Base-by-base conservation (phyloP, 164 flowering plant species). In the Berberis vulgaris region DNA sequence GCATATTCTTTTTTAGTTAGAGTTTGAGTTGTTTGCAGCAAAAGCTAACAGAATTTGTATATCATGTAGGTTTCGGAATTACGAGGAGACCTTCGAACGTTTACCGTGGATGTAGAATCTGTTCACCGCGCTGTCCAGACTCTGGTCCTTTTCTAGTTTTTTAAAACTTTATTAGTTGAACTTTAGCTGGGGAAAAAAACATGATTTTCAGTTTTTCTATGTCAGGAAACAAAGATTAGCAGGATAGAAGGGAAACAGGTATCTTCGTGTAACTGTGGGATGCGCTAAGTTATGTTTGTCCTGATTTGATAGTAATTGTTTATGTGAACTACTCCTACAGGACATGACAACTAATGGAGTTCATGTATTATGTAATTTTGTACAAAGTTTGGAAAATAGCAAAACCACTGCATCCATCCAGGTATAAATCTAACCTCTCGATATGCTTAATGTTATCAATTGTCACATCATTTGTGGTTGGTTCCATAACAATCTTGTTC, bases 191-290 rank as follows among this genome's bases (percentile, higher is more conserved):
- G 44, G 60, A 59, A 49, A 54, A 54, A 61, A 55, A 49, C 45
- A 49, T 76, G 42, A 68, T 59, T 49, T 40, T 39, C 10, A 42
- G 49, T 39, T 71, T 72, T 54, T 56, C n/a, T 26, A 44, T 2
- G 71, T 12, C 86, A 91, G 96, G 93, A 83, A 66, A 73, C 72
- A 50, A 88, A 80, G 74, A 71, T 91, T 54, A 69, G 65, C 54
- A 65, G 77, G 63, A 80, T 91, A 60, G 88, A 84, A 82, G 85
- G 68, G 65, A 91, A 77, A 54, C 93, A 91, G 96, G 95, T 90
- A 78, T 4, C 44, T 45, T 7, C 41, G 41, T 43, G 45, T 41
- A 39, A 26, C 8, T 3, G 45, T 26, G 26, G 26, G 26, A 43
- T 26, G 5, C 5, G 46, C 45, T 12, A 41, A 52, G 42, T 46